phyloP scores from a whole-genome alignment of 495 filamentous ascomycete species.

The Neurospora hispaniola region DNA sequence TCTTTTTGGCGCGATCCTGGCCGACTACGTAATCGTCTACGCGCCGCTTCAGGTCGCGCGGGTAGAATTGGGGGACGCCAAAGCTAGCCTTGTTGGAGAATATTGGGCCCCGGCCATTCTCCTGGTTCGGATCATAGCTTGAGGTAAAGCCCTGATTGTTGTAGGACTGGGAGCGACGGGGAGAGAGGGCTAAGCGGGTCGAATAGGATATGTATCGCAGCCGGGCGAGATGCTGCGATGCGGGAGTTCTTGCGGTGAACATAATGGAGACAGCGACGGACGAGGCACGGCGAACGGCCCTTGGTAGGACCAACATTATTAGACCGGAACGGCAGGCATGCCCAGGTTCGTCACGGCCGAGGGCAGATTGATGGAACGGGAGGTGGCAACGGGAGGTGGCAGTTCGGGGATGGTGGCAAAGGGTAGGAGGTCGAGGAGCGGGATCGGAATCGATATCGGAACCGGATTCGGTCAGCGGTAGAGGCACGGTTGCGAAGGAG shows the following conservation, averaged over 20 bases:
- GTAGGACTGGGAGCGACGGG: constrained; percentile 29
- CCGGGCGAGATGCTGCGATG: constrained; percentile 4
- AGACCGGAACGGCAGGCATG: constrained; percentile 3
- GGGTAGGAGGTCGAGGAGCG: background rate
- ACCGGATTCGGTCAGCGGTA: background rate
- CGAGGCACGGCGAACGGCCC: constrained; percentile 4
- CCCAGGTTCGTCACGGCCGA: constrained; percentile 6
- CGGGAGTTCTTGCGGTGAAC: constrained; percentile 14
- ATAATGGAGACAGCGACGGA: background rate
- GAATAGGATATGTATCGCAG: constrained; percentile 21
- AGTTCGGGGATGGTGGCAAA: background rate
- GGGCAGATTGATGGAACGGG: background rate
- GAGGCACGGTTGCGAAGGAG: background rate
- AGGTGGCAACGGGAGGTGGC: background rate
- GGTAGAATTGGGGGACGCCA: constrained; percentile 68
- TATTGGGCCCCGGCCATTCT: constrained; percentile 38
- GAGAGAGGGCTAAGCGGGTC: constrained; percentile 12
- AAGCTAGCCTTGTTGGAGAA: constrained; percentile 34
- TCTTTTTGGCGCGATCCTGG: constrained; percentile 92
- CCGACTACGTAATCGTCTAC: constrained; percentile 95
- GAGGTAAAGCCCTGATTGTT: constrained; percentile 48
- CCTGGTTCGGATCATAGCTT: constrained; percentile 61
- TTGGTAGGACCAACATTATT: constrained; percentile 26
- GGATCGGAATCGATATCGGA: background rate
- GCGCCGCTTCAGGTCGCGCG: constrained; percentile 72